phyloP scores from a whole-genome alignment of 495 filamentous ascomycete genomes.

The Staphylotrichum longicolle region DNA sequence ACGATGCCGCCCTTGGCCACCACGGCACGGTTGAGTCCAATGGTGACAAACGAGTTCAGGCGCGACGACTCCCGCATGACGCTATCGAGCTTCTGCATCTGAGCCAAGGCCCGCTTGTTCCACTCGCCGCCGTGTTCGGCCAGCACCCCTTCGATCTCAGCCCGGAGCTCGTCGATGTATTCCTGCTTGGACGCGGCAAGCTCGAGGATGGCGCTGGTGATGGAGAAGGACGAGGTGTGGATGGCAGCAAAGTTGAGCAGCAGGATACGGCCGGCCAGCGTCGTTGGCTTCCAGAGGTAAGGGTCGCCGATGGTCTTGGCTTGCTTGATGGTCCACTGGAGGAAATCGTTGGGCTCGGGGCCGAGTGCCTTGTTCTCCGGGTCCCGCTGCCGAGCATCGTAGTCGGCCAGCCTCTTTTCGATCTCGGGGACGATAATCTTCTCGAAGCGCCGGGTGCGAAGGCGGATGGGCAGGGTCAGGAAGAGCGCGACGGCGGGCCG shows the following conservation, averaged over 20 bases:
- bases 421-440: conserved; percentile 38
- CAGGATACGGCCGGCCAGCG: conserved; percentile 36
- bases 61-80: conserved; percentile 37
- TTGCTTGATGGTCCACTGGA: conserved; percentile 41
- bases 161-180: conserved; percentile 50
- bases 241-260: conserved; percentile 51
- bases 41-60: conserved; percentile 34
- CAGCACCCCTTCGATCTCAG: conserved; percentile 47
- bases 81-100: conserved; percentile 45
- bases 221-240: conserved; percentile 49
- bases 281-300: conserved; percentile 25
- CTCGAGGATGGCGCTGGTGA: conserved; percentile 37
- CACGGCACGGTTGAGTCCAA: conserved; percentile 34
- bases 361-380: conserved; percentile 25
- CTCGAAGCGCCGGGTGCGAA: conserved; percentile 32
- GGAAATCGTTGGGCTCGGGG: conserved; percentile 38
- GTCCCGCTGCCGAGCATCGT: conserved; percentile 28
- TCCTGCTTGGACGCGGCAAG: conserved; percentile 33
- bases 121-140: conserved; percentile 36
- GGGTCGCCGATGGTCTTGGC: conserved; percentile 33
- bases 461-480: conserved; percentile 38
- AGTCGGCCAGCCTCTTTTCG: conserved; percentile 29
- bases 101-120: conserved; percentile 44
- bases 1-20: conserved; percentile 32
- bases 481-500: conserved; percentile 40